Conservation (phyloP, 108 stramenopile genomes). For the Cyclotella sp. region DNA sequence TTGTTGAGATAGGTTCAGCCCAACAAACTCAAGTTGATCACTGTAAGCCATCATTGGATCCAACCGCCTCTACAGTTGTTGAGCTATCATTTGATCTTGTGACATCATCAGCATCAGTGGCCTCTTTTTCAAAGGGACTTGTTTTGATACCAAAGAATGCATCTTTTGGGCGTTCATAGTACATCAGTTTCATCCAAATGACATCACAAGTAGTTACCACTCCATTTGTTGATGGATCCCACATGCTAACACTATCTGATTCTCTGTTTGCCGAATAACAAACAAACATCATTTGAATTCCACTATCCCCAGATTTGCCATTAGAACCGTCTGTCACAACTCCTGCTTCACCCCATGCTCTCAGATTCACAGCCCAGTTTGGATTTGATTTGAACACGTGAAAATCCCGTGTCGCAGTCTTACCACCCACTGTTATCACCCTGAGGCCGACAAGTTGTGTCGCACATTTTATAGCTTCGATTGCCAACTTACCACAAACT, state of each 20-base stretch:
- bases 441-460: background rate
- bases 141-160: background rate
- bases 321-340: background rate
- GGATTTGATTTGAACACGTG: background rate
- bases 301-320: background rate
- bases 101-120: too few species aligned
- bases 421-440: background rate
- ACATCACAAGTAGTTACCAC: background rate
- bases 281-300: background rate
- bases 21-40: background rate
- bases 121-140: background rate
- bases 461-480: background rate
- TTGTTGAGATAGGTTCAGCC: too few species aligned
- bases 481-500: background rate
- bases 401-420: background rate
- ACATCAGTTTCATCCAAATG: too few species aligned
- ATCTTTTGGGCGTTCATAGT: background rate
- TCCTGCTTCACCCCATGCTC: conserved; percentile 8
- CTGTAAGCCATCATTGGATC: too few species aligned
- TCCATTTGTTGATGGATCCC: too few species aligned
- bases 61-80: too few species aligned
- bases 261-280: background rate
- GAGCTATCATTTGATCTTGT: too few species aligned
- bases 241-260: too few species aligned
- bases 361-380: background rate